These are phyloP conservation scores for Thelephora terrestris DNA, from an alignment of 1,284 basidiomycete genomes.

Conservation along the genomic window DNA sequence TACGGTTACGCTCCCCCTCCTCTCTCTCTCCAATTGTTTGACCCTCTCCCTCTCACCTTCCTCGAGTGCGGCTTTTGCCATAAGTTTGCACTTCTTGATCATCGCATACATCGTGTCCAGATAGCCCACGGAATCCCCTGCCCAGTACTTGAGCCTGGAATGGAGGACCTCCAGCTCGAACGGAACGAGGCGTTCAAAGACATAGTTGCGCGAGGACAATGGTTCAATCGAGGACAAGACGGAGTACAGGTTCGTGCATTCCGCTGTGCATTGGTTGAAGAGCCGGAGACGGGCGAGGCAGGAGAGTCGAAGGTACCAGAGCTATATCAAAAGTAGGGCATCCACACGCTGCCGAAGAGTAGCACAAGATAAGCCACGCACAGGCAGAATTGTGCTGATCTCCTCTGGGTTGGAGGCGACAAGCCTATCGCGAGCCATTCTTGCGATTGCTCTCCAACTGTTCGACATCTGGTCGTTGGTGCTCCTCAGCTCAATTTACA, in stretches of 20 bases:
- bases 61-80: conserved; percentile 33
- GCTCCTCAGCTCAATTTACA: neutral
- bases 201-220: conserved; percentile 33
- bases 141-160: conserved; percentile 63
- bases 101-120: conserved; percentile 70
- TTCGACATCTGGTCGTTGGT: conserved; percentile 58
- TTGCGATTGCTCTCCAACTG: conserved; percentile 71
- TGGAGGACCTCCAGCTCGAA: conserved; percentile 75
- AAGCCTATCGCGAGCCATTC: conserved; percentile 68
- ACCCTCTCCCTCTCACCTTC: neutral
- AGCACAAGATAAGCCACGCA: conserved; percentile 26
- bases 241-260: conserved; percentile 71
- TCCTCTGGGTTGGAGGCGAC: conserved; percentile 60
- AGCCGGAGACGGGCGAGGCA: conserved; percentile 68
- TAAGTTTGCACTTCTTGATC: conserved; percentile 64
- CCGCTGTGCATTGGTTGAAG: conserved; percentile 71
- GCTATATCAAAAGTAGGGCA: conserved; percentile 27
- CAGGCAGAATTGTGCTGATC: conserved; percentile 51
- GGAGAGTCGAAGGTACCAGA: conserved; percentile 75
- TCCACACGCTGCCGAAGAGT: neutral
- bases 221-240: conserved; percentile 53
- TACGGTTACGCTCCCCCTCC: neutral
- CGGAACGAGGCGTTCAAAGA: conserved; percentile 54
- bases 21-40: conserved; percentile 3
- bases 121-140: conserved; percentile 64